Evolutionary conservation across 2,329 filamentous ascomycete species (phyloP).

Genomic region (Fusarium penzigii): DNA sequence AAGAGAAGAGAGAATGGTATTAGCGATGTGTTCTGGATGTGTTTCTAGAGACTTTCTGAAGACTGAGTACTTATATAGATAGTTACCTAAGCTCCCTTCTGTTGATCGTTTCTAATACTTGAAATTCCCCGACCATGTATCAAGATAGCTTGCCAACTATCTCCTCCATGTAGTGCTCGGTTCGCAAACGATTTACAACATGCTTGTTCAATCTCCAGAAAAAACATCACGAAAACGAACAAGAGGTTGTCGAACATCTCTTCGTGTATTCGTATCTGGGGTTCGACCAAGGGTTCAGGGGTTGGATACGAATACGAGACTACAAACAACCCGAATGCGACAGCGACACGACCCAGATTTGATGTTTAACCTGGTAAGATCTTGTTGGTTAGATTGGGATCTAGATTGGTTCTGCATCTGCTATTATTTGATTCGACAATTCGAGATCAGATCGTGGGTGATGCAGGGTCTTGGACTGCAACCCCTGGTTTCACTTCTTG

Average conservation of each 20-base stretch:
- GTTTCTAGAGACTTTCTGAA: neutral
- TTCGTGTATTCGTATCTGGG: neutral
- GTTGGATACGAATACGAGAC: slow-evolving; percentile 12
- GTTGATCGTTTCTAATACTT: neutral
- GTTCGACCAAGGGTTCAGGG: neutral
- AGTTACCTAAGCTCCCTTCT: neutral
- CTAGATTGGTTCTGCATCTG: neutral
- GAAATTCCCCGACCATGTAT: neutral
- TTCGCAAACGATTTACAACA: neutral
- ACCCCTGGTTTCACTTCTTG: neutral
- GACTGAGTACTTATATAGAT: neutral
- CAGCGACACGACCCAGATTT: neutral
- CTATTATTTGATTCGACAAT: neutral
- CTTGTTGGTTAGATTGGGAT: neutral
- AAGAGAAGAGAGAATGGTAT: neutral
- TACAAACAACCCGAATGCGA: slow-evolving; percentile 11
- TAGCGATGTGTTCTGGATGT: neutral
- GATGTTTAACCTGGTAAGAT: neutral
- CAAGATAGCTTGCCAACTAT: neutral
- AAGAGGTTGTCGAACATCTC: slow-evolving; percentile 5
- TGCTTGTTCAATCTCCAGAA: neutral
- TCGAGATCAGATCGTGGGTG: neutral
- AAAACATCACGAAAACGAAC: slow-evolving; percentile 13
- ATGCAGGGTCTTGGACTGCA: neutral
- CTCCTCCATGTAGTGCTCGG: neutral